Evolutionary conservation across 83 land plant genomes (phyloP).

Genomic region (Larix sibirica): DNA sequence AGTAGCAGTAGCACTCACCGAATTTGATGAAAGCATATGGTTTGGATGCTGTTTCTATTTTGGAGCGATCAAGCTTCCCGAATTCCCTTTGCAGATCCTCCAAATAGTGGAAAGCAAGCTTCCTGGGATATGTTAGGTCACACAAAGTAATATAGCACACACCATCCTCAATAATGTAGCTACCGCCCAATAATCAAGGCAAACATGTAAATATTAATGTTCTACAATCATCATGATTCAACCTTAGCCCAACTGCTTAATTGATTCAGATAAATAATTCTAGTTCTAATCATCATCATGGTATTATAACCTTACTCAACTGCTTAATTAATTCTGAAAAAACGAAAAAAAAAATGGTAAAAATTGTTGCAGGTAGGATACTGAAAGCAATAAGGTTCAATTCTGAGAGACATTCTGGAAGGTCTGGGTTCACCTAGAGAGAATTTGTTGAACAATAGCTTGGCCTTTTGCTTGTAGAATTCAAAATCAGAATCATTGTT

Average conservation of each 20-base stretch:
- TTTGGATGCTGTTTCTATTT: conserved; percentile 22
- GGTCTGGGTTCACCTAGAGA: conserved; percentile 23
- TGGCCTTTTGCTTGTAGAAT: conserved; percentile 34
- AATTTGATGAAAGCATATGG: conserved; percentile 35
- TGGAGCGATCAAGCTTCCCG: conserved; percentile 24
- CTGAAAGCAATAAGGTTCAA: conserved; percentile 34
- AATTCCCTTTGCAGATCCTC: conserved; percentile 35
- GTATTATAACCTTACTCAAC: too few species aligned
- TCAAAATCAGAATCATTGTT: conserved; percentile 11
- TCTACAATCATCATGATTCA: background rate
- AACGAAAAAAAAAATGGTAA: too few species aligned
- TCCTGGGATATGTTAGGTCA: conserved; percentile 39
- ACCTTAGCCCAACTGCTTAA: background rate
- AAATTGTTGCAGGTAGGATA: conserved; percentile 2
- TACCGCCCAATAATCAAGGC: background rate
- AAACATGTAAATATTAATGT: conserved; percentile 7
- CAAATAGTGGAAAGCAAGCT: conserved; percentile 32
- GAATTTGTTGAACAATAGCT: conserved; percentile 26
- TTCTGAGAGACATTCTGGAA: conserved; percentile 32
- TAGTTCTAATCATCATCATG: too few species aligned
- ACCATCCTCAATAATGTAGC: conserved; percentile 35
- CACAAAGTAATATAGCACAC: conserved; percentile 33
- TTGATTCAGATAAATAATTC: background rate
- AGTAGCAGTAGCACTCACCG: conserved; percentile 8
- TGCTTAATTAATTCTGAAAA: too few species aligned